A percentile compares a stretch with the other conserved stretches of the same genome.
These are phyloP conservation scores for Phytophthora foliorum DNA, from an alignment of 352 stramenopile genomes.

Conservation along the genomic window DNA sequence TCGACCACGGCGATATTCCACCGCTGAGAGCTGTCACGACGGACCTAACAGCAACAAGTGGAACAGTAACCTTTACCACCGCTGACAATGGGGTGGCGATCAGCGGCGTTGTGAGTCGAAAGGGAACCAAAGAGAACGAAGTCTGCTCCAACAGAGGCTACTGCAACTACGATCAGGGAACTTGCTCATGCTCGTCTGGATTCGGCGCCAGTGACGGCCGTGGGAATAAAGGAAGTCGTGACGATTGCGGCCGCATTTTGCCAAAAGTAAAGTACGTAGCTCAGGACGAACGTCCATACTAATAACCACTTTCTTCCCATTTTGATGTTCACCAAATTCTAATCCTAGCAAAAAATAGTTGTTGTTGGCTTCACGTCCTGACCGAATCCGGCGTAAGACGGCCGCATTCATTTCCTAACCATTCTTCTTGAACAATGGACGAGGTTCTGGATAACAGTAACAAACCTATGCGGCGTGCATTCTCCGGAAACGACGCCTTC, in stretches of 20 bases:
- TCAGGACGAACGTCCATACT: slow-evolving; percentile 3
- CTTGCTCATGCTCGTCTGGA: slow-evolving; percentile 58
- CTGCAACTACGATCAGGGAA: slow-evolving; percentile 74
- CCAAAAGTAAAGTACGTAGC: slow-evolving; percentile 22
- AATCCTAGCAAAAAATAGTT: slow-evolving; percentile 20
- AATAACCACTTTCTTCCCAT: neutral
- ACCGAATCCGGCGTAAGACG: neutral
- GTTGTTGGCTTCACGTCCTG: slow-evolving; percentile 10
- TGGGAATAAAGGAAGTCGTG: slow-evolving; percentile 59
- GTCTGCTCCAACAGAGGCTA: slow-evolving; percentile 91
- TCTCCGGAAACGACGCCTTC: slow-evolving; percentile 4
- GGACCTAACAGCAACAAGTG: slow-evolving; percentile 28
- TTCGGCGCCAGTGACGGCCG: slow-evolving; percentile 74
- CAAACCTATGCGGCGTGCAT: slow-evolving; percentile 5
- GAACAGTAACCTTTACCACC: slow-evolving; percentile 30
- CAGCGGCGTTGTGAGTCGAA: slow-evolving; percentile 49
- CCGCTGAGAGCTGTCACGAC: slow-evolving; percentile 50
- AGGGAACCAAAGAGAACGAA: slow-evolving; percentile 91
- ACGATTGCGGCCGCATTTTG: slow-evolving; percentile 71
- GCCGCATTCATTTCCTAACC: neutral
- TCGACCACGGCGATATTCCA: slow-evolving; percentile 64
- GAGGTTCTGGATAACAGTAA: neutral
- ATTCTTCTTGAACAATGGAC: neutral
- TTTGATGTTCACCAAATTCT: neutral
- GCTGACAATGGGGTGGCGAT: slow-evolving; percentile 58